Conservation (phyloP, 768 basidiomycete genomes). For the Lyophyllum atratum region DNA sequence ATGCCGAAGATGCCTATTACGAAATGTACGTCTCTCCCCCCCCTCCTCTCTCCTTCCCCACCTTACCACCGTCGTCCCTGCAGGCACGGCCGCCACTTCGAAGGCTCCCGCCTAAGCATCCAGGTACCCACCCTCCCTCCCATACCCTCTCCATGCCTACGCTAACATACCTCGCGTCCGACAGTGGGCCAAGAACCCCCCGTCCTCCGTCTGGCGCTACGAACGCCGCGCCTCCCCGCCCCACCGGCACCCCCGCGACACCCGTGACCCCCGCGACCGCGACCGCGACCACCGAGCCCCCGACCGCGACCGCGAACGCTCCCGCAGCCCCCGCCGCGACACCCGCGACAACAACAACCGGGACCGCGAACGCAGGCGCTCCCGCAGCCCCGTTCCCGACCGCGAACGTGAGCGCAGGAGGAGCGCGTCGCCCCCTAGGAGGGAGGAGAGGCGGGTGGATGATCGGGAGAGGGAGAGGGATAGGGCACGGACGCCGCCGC, state of each 20-base stretch:
- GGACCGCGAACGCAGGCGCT: background rate
- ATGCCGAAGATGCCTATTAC: constrained; percentile 83
- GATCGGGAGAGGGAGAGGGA: constrained; percentile 29
- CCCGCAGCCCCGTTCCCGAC: too few species aligned
- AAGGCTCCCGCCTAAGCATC: constrained; percentile 73
- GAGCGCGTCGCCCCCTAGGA: too few species aligned
- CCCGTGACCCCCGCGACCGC: constrained; percentile 34
- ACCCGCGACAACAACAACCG: background rate
- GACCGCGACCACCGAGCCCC: constrained; percentile 30
- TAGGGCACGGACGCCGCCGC: constrained; percentile 54
- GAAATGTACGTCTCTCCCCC: constrained; percentile 60
- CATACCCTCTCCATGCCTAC: background rate
- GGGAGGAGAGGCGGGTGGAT: too few species aligned
- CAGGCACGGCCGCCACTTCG: constrained; percentile 79
- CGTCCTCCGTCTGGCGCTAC: constrained; percentile 81
- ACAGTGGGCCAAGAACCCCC: constrained; percentile 83
- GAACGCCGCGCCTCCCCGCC: constrained; percentile 57
- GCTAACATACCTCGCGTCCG: background rate
- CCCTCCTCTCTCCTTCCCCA: background rate
- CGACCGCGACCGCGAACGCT: constrained; percentile 37
- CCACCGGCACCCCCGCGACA: constrained; percentile 31
- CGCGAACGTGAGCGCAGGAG: too few species aligned
- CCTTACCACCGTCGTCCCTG: background rate
- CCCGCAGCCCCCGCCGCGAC: constrained; percentile 15
- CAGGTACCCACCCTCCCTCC: constrained; percentile 46